phyloP scores from a whole-genome alignment of 495 filamentous ascomycete species.

The Trichoderma virens region DNA sequence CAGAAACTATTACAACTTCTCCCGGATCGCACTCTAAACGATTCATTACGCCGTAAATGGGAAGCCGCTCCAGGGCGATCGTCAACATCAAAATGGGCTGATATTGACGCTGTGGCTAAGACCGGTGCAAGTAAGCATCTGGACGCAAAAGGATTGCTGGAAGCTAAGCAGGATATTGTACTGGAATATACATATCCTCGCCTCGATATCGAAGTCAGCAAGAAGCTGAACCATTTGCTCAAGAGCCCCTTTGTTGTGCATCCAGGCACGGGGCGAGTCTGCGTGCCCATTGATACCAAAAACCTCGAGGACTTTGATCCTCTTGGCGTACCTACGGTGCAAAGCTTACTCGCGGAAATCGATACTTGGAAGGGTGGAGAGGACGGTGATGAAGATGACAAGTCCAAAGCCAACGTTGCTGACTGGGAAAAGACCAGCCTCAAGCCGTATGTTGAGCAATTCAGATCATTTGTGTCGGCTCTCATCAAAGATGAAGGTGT shows the following conservation, averaged over 20 bases:
- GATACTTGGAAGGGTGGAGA: constrained; percentile 50
- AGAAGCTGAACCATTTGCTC: constrained; percentile 94
- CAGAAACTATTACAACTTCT: constrained; percentile 71
- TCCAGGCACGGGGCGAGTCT: constrained; percentile 86
- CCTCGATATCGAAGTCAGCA: constrained; percentile 90
- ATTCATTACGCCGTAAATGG: constrained; percentile 83
- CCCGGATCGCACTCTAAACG: constrained; percentile 65
- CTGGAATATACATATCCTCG: constrained; percentile 98
- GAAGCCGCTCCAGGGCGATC: constrained; percentile 67
- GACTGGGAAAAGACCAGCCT: constrained; percentile 97
- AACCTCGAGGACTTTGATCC: constrained; percentile 77
- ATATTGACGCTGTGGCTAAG: constrained; percentile 81
- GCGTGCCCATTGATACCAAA: constrained; percentile 80
- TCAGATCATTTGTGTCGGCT: constrained; percentile 68
- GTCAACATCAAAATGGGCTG: constrained; percentile 77
- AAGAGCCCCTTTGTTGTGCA: constrained; percentile 96
- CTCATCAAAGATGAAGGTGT: constrained; percentile 76
- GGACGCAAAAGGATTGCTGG: constrained; percentile 58
- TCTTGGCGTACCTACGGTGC: constrained; percentile 77
- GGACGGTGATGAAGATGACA: constrained; percentile 25
- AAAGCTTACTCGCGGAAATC: constrained; percentile 69
- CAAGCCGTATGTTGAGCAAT: constrained; percentile 86
- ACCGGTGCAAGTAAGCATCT: constrained; percentile 58
- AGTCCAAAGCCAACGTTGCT: constrained; percentile 38
- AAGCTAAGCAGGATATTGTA: constrained; percentile 89